Conservation (phyloP, 768 basidiomycete species). For the Auriscalpium microsporum region DNA sequence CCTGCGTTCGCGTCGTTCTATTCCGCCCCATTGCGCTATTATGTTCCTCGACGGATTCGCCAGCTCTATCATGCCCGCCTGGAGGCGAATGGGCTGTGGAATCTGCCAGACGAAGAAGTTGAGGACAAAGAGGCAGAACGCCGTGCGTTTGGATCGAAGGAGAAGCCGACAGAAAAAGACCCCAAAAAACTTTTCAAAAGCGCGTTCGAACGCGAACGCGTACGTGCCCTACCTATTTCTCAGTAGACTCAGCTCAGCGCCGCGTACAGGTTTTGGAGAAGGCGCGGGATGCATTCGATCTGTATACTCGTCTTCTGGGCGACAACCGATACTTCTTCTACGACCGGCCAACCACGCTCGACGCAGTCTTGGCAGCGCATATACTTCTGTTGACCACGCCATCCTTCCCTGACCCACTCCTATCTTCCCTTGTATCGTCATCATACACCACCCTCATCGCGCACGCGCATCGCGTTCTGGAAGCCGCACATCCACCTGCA, state of each 20-base stretch:
- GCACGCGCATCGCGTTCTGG: constrained; percentile 47
- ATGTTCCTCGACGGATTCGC: constrained; percentile 57
- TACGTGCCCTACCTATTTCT: constrained; percentile 18
- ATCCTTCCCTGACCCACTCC: constrained; percentile 51
- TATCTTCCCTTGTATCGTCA: constrained; percentile 45
- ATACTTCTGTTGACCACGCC: constrained; percentile 50
- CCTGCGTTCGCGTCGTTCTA: constrained; percentile 48
- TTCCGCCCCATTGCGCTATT: constrained; percentile 65
- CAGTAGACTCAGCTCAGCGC: background rate
- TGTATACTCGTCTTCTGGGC: constrained; percentile 49
- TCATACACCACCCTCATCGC: constrained; percentile 49
- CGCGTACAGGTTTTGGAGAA: constrained; percentile 47
- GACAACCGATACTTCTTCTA: constrained; percentile 43
- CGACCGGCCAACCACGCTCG: constrained; percentile 47
- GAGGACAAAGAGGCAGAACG: constrained; percentile 35
- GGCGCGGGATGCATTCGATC: constrained; percentile 45
- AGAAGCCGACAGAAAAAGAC: constrained; percentile 24
- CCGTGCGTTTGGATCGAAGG: constrained; percentile 24
- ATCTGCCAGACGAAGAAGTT: constrained; percentile 28
- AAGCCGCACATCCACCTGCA: constrained; percentile 5
- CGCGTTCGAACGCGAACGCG: constrained; percentile 61
- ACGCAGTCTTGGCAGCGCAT: constrained; percentile 61
- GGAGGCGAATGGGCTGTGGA: constrained; percentile 60
- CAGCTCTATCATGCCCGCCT: constrained; percentile 47
- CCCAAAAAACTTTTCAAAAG: constrained; percentile 34